These are phyloP conservation scores for Pichia kudriavzevii DNA, from an alignment of 1,139 yeast species.

Conservation along the genomic window DNA sequence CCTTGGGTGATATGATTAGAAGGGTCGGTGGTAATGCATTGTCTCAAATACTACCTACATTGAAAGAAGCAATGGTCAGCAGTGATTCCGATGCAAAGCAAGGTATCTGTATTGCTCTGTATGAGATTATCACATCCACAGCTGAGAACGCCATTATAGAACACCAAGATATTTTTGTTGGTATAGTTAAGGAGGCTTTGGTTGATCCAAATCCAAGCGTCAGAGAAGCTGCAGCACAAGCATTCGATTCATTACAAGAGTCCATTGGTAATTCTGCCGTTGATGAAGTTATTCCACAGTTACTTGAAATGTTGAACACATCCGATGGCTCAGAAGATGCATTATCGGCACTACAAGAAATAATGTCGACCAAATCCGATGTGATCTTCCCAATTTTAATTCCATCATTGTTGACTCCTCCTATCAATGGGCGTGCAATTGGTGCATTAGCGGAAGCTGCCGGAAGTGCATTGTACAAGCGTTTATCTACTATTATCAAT, in stretches of 20 bases:
- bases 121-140: slow-evolving; percentile 77
- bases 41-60: slow-evolving; percentile 75
- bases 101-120: slow-evolving; percentile 92
- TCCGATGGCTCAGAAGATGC: slow-evolving; percentile 66
- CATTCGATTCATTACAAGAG: slow-evolving; percentile 81
- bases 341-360: slow-evolving; percentile 79
- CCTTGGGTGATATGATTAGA: slow-evolving; percentile 91
- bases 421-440: slow-evolving; percentile 81
- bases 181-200: slow-evolving; percentile 70
- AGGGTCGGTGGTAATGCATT: slow-evolving; percentile 90
- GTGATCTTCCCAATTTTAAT: slow-evolving; percentile 89
- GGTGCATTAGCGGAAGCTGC: slow-evolving; percentile 90
- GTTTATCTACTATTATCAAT: slow-evolving; percentile 64
- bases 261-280: slow-evolving; percentile 78
- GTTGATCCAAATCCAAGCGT: slow-evolving; percentile 68
- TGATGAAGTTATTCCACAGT: slow-evolving; percentile 81
- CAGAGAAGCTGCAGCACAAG: slow-evolving; percentile 84
- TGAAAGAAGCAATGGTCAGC: slow-evolving; percentile 55
- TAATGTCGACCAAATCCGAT: slow-evolving; percentile 86
- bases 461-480: slow-evolving; percentile 70
- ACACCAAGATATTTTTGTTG: slow-evolving; percentile 64
- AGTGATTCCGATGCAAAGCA: slow-evolving; percentile 79
- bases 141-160: slow-evolving; percentile 52
- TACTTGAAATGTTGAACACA: slow-evolving; percentile 63
- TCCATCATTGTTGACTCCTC: slow-evolving; percentile 76